Percentiles rank a stretch among this genome's conserved stretches.
Conservation (phyloP, 2,329 filamentous ascomycete species). For the Pseudogymnoascus sp. region DNA sequence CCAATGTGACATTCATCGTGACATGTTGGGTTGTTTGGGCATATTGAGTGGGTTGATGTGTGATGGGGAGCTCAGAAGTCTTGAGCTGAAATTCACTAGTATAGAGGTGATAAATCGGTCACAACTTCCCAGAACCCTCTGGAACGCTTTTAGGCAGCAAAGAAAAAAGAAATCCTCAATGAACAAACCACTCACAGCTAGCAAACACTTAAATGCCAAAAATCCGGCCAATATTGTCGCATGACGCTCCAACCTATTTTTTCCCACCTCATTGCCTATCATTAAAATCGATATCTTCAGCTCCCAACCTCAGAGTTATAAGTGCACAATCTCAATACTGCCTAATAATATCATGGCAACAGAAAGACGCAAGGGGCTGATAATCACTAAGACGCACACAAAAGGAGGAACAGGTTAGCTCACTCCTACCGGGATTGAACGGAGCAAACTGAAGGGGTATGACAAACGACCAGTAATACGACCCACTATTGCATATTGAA, state of each 20-base stretch:
- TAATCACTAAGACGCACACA: not conserved
- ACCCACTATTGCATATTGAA: not conserved
- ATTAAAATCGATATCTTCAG: not conserved
- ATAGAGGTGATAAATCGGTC: not conserved
- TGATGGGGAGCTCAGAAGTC: not conserved
- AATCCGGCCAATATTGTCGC: not conserved
- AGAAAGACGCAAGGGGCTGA: not conserved
- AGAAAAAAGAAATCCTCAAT: not conserved
- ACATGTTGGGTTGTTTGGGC: not conserved
- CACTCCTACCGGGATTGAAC: not conserved
- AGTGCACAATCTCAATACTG: not conserved
- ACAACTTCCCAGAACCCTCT: not conserved
- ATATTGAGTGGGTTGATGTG: not conserved
- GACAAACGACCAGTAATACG: not conserved
- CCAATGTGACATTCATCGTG: not conserved
- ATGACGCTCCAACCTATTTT: not conserved
- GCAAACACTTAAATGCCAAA: not conserved
- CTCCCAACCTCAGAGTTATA: not conserved
- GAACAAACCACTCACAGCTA: not conserved
- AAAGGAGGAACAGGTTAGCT: not conserved
- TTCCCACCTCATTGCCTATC: not conserved
- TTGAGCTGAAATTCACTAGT: not conserved
- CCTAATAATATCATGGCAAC: not conserved
- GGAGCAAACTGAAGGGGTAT: not conserved
- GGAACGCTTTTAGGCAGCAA: not conserved